Conservation (phyloP, 2,329 filamentous ascomycete genomes). For the Endocalyx cinctus region DNA sequence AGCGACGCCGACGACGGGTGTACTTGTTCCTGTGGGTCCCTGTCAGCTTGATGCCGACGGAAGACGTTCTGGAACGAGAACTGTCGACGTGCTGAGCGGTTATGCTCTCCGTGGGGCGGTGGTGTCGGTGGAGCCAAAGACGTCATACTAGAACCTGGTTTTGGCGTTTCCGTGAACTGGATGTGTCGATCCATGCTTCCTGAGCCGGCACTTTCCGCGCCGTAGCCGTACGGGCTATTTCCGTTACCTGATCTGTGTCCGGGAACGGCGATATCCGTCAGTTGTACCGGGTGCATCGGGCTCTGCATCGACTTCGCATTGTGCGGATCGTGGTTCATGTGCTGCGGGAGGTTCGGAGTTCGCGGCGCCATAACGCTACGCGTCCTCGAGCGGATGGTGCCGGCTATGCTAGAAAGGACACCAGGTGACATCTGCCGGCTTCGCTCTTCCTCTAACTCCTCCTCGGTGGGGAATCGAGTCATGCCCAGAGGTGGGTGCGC, state of each 20-base stretch:
- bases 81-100: slow-evolving; percentile 60
- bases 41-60: slow-evolving; percentile 44
- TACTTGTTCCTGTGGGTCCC: slow-evolving; percentile 23
- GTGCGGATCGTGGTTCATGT: no score
- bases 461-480: slow-evolving; percentile 71
- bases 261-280: slow-evolving; percentile 56
- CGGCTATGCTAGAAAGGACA: slow-evolving; percentile 52
- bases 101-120: slow-evolving; percentile 44
- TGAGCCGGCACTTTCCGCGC: slow-evolving; percentile 43
- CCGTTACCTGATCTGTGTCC: slow-evolving; percentile 40
- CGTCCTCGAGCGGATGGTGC: slow-evolving; percentile 47
- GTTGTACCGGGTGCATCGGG: slow-evolving; percentile 56
- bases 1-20: slow-evolving; percentile 22
- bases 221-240: slow-evolving; percentile 37
- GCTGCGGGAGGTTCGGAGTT: slow-evolving; percentile 34
- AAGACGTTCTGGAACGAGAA: slow-evolving; percentile 94
- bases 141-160: slow-evolving; percentile 35
- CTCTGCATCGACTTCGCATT: no score
- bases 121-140: slow-evolving; percentile 54
- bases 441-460: slow-evolving; percentile 53
- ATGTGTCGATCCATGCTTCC: slow-evolving; percentile 37
- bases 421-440: slow-evolving; percentile 40
- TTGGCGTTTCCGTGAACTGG: slow-evolving; percentile 41
- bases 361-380: slow-evolving; percentile 35
- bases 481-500: slow-evolving; percentile 78